Percentiles rank a stretch among this genome's conserved stretches.
phyloP scores from a whole-genome alignment of 441 rosid species.

The Erodium moschatum region DNA sequence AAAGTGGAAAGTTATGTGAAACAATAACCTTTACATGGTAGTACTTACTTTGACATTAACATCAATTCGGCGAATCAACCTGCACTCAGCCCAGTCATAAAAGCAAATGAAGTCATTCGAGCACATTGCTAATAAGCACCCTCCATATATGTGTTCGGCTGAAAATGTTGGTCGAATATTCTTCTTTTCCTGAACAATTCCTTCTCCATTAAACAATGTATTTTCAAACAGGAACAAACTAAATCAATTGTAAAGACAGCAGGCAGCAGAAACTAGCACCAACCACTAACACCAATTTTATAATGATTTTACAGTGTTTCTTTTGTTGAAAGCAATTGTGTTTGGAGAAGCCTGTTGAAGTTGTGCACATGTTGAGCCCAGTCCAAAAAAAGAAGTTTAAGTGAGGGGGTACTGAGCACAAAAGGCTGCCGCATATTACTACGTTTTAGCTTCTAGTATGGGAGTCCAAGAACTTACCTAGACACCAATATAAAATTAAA shows the following conservation, averaged over 20 bases:
- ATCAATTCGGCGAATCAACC: conserved; percentile 91
- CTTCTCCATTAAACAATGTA: conserved; percentile 15
- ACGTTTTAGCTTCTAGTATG: background rate
- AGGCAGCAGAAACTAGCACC: conserved; percentile 7
- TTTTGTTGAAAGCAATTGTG: background rate
- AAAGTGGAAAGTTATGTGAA: conserved; percentile 14
- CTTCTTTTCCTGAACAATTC: conserved; percentile 74
- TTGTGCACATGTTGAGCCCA: background rate
- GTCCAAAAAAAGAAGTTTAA: background rate
- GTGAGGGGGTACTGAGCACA: background rate
- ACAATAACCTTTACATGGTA: conserved; percentile 12
- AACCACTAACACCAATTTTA: background rate
- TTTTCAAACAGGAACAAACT: background rate
- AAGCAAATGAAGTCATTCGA: conserved; percentile 96
- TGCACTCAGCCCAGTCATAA: conserved; percentile 97
- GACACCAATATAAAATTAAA: background rate
- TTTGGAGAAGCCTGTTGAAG: background rate
- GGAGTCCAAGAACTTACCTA: background rate
- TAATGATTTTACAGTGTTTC: background rate
- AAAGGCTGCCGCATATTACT: background rate
- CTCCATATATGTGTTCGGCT: conserved; percentile 82
- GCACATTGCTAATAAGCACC: conserved; percentile 90
- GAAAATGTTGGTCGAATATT: conserved; percentile 85
- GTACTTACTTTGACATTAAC: conserved; percentile 82
- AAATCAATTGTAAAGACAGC: background rate